phyloP scores from a whole-genome alignment of 2,329 filamentous ascomycete species.

The Daldinia sp. region DNA sequence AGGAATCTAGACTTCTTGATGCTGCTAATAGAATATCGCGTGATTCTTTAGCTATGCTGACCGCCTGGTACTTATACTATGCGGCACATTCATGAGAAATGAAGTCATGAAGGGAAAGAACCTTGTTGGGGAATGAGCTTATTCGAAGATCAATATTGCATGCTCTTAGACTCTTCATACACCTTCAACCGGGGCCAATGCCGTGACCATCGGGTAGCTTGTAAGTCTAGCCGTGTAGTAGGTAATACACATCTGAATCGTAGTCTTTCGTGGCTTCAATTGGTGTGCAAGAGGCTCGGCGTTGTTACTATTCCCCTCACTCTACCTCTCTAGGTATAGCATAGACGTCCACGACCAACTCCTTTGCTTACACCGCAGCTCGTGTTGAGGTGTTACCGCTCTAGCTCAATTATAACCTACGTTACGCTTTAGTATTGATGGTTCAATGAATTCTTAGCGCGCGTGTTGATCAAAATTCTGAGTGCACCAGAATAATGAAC shows the following conservation, averaged over 20 bases:
- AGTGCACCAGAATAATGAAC: background rate
- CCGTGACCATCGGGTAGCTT: background rate
- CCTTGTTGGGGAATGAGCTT: background rate
- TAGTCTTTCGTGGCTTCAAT: background rate
- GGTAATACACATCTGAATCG: background rate
- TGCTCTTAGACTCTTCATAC: background rate
- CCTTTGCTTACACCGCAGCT: background rate
- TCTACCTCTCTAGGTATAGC: background rate
- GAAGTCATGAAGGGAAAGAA: background rate
- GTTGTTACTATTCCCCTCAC: background rate
- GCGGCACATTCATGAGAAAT: background rate
- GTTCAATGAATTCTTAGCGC: background rate
- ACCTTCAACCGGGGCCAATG: background rate
- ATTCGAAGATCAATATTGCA: background rate
- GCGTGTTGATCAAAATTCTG: background rate
- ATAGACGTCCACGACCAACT: background rate
- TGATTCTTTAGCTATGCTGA: constrained; percentile 4
- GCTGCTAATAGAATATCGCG: background rate
- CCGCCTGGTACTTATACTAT: background rate
- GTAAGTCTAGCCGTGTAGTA: background rate
- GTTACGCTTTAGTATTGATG: too few species aligned
- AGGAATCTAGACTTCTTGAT: background rate
- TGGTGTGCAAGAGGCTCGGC: background rate
- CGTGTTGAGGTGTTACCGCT: background rate
- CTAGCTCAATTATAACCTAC: background rate